Percentiles rank a stretch among this genome's conserved stretches.
Conservation (phyloP, 139 green algal species). For the Micractinium sp. region DNA sequence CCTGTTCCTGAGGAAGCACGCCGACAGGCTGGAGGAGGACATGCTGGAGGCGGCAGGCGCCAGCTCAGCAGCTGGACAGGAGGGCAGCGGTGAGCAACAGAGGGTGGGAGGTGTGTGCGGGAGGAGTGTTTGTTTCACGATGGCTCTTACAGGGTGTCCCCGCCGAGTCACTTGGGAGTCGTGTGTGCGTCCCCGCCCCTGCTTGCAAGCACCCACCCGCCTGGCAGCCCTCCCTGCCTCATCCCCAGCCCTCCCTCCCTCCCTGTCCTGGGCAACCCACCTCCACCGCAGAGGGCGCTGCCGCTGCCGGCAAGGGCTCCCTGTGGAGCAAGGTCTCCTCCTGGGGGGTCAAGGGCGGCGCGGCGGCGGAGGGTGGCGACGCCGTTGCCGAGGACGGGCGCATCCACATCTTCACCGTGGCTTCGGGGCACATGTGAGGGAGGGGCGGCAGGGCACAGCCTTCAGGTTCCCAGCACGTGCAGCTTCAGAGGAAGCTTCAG, state of each 20-base stretch:
- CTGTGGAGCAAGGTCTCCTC: slow-evolving; percentile 38
- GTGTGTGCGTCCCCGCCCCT: too few species aligned
- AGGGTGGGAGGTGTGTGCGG: neutral
- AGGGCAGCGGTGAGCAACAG: neutral
- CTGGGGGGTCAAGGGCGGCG: neutral
- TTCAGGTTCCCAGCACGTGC: too few species aligned
- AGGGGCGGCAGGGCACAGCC: neutral
- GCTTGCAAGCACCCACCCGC: too few species aligned
- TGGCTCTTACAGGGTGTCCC: too few species aligned
- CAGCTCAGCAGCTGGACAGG: neutral
- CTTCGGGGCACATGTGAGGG: slow-evolving; percentile 98
- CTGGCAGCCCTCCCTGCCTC: too few species aligned
- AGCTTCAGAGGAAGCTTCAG: too few species aligned
- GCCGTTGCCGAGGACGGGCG: slow-evolving; percentile 34
- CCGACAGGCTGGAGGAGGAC: slow-evolving; percentile 75
- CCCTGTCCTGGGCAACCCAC: too few species aligned
- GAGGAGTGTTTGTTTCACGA: neutral
- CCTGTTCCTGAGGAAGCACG: slow-evolving; percentile 80
- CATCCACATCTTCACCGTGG: slow-evolving; percentile 98
- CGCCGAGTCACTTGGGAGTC: too few species aligned
- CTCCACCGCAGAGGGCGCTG: neutral
- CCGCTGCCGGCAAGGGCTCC: slow-evolving; percentile 4
- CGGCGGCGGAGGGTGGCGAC: neutral
- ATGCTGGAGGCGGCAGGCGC: slow-evolving; percentile 61
- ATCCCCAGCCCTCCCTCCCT: neutral